phyloP scores from a whole-genome alignment of 768 basidiomycete genomes.

The Lactarius sanguifluus region DNA sequence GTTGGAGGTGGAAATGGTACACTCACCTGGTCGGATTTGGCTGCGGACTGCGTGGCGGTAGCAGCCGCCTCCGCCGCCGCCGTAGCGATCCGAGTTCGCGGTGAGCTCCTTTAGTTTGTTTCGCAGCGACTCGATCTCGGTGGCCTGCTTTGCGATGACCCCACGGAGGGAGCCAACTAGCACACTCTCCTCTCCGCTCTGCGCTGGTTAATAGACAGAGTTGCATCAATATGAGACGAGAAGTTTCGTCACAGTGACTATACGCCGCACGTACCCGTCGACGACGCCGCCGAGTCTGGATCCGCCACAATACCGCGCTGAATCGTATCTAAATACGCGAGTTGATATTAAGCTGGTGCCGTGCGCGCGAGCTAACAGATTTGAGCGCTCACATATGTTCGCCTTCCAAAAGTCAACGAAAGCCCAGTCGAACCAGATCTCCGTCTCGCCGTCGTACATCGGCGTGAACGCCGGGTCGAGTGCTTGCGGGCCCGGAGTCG shows the following conservation, averaged over 20 bases:
- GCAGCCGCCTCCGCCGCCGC: neutral
- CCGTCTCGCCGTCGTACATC: conserved; percentile 59
- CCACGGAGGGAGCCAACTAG: conserved; percentile 82
- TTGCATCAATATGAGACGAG: neutral
- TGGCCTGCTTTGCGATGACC: conserved; percentile 77
- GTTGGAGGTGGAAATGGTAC: neutral
- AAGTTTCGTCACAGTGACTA: neutral
- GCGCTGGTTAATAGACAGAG: conserved; percentile 41
- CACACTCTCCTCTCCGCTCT: conserved; percentile 68
- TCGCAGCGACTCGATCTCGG: conserved; percentile 72
- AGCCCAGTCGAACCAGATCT: conserved; percentile 97
- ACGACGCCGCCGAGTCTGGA: conserved; percentile 61
- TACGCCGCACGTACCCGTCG: conserved; percentile 49
- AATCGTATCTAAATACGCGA: conserved; percentile 55
- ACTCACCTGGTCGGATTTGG: conserved; percentile 18
- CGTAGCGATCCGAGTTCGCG: conserved; percentile 24
- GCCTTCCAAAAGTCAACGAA: conserved; percentile 99
- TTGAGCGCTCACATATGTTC: conserved; percentile 68
- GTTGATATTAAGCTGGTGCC: neutral
- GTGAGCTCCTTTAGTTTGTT: conserved; percentile 51
- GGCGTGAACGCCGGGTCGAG: conserved; percentile 40
- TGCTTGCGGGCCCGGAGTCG: conserved; percentile 36
- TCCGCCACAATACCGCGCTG: conserved; percentile 72
- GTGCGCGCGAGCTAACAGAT: conserved; percentile 1
- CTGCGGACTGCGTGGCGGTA: conserved; percentile 4